A percentile compares a stretch with the other conserved stretches of the same genome.
Conservation (phyloP, 768 basidiomycete species). For the Suillus alpinus region DNA sequence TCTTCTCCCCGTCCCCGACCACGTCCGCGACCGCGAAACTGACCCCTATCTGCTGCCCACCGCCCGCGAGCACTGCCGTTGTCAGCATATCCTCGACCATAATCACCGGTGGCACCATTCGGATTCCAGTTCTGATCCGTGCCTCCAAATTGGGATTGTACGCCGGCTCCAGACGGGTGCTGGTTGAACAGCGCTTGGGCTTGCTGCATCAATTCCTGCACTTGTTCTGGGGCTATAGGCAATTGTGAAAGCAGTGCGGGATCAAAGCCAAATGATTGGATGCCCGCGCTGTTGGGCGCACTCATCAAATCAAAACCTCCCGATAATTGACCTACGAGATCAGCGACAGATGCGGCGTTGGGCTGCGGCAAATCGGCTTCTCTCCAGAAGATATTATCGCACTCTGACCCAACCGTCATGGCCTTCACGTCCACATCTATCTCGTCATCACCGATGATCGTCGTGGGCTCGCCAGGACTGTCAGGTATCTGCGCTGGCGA, state of each 20-base stretch:
- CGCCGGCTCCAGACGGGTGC: slow-evolving; percentile 25
- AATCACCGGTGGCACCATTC: slow-evolving; percentile 39
- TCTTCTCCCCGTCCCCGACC: slow-evolving; percentile 55
- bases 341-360: slow-evolving; percentile 54
- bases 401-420: slow-evolving; percentile 71
- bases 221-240: slow-evolving; percentile 53
- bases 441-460: slow-evolving; percentile 64
- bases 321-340: slow-evolving; percentile 65
- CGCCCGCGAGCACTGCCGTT: slow-evolving; percentile 42
- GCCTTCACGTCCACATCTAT: slow-evolving; percentile 56
- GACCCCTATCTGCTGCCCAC: slow-evolving; percentile 46
- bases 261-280: slow-evolving; percentile 40
- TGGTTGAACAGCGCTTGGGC: slow-evolving; percentile 33
- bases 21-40: slow-evolving; percentile 55
- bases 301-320: slow-evolving; percentile 41
- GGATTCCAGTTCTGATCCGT: slow-evolving; percentile 40
- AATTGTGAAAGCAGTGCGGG: slow-evolving; percentile 40
- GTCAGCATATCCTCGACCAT: slow-evolving; percentile 49
- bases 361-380: slow-evolving; percentile 30
- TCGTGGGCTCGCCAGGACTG: slow-evolving; percentile 66
- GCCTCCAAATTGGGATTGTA: slow-evolving; percentile 33
- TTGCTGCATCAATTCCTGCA: slow-evolving; percentile 58
- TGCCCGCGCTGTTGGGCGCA: slow-evolving; percentile 29
- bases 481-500: slow-evolving; percentile 71
- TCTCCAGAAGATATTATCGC: slow-evolving; percentile 65